Conservation (phyloP, 257 asterid genomes). For the Verbascum thapsus region DNA sequence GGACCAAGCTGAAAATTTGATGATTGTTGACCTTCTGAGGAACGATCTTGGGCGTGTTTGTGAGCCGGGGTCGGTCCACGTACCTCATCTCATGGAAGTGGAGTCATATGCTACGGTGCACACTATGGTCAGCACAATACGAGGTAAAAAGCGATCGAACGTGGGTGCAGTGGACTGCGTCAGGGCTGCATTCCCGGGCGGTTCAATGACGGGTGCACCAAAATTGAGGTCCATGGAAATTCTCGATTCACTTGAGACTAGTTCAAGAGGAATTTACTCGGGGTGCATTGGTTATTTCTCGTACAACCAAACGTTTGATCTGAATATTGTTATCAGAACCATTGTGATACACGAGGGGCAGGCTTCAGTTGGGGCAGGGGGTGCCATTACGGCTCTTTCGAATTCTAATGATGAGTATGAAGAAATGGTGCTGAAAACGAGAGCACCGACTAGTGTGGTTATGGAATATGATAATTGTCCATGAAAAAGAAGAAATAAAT, state of each 20-base stretch:
- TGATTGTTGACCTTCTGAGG: slow-evolving; percentile 95
- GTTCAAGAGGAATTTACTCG: slow-evolving; percentile 89
- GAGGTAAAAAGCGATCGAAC: slow-evolving; percentile 62
- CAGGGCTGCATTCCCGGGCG: slow-evolving; percentile 94
- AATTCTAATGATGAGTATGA: slow-evolving; percentile 79
- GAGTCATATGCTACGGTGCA: slow-evolving; percentile 95
- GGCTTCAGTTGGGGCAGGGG: slow-evolving; percentile 93
- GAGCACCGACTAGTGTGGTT: slow-evolving; percentile 79
- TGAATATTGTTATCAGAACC: slow-evolving; percentile 84
- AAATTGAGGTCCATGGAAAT: slow-evolving; percentile 94
- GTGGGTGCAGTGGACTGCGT: slow-evolving; percentile 74
- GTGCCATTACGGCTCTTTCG: slow-evolving; percentile 92
- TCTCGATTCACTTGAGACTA: slow-evolving; percentile 77
- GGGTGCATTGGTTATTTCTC: slow-evolving; percentile 95
- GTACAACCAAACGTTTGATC: slow-evolving; percentile 88
- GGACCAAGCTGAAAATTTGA: slow-evolving; percentile 97
- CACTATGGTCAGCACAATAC: slow-evolving; percentile 95
- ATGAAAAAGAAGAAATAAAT: background rate
- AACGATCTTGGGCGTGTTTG: slow-evolving; percentile 98
- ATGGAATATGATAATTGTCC: slow-evolving; percentile 30
- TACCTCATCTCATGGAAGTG: slow-evolving; percentile 90
- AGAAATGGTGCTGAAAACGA: slow-evolving; percentile 84
- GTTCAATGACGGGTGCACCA: slow-evolving; percentile 99
- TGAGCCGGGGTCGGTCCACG: slow-evolving; percentile 92
- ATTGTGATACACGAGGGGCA: slow-evolving; percentile 69